Base-by-base conservation (phyloP, 768 basidiomycete genomes). In the Boletus patriciae region DNA sequence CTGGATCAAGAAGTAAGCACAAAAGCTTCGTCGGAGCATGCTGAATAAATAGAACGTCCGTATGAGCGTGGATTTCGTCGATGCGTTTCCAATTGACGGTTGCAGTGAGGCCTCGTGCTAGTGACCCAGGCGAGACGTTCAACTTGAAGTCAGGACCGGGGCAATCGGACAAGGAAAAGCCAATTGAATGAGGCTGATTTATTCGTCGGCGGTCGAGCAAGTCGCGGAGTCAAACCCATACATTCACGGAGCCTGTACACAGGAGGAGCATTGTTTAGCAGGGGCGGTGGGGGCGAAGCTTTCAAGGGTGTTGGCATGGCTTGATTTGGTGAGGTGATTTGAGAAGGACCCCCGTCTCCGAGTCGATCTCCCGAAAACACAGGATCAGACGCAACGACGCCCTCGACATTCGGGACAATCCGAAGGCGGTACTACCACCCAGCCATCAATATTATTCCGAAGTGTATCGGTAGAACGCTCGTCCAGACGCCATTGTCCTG, bases 61-160 rank as follows among this genome's bases (percentile, higher is more conserved):
- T 50, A 59, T 63, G 61, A 62, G 44, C 57, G 52, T 50, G 61
- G 51, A 48, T 50, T 38, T 19, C 12, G 36, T 34, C 33, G 42
- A 19, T 36, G 23, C 11, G 31, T 48, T 34, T 37, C 36, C 46
- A 13, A 12, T 21, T 34, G 37, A 40, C 46, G 27, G 41, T 57
- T 19, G 33, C 18, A 43, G 27, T 23, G 25, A 18, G 13, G 45
- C 23, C 41, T 13, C 15, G 25, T 33, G 45, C 41, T 13, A n/a
- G 25, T 33, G 45, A 33, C 13, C 12, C 23, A 15, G 8, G 9
- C 15, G 34, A 37, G 48, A 7, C 38, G 29, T 45, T 50, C 48
- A 15, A 40, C 19, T 44, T 50, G 44, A 15, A 40, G 23, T 44
- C 9, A 5, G 29, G 13, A 7, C 19, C 37, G 45, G 40, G 40